Base-by-base conservation (phyloP, 78 protist species). In the Polysphondylium violaceum region DNA sequence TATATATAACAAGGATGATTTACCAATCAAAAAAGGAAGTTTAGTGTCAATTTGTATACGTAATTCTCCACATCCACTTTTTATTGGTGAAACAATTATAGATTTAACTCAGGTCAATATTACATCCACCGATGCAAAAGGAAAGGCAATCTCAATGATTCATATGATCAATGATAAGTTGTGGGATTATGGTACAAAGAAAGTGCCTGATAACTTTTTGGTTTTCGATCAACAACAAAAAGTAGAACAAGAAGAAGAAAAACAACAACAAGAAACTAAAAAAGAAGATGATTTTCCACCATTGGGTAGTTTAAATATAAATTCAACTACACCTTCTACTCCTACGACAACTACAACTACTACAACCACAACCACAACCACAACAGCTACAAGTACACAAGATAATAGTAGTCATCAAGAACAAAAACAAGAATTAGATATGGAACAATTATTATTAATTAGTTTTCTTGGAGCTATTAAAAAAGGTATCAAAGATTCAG, bases 391-490 rank as follows among this genome's bases (percentile, higher is more conserved):
- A 29, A 23, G 21, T 14, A 27, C 27, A 33, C 36, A 56, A 4
- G 41, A 60, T 6, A 12, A 56, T 17, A 6, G 7, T 17, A 56
- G 21, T 56, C 11, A 17, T 56, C 23, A 23, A 60, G 3, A 0
- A 3, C 3, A 36, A 2, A 38, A 16, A 64, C 44, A 40, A 50
- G 31, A 33, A 72, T 40, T 41, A 55, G 77, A 81, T 33, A 81
- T 81, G 89, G 89, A 81, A 41, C 44, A 68, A 29, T 35, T 81
- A 14, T 35, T 81, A 56, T n/a, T 25, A 19, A 55, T 29, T 51
- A 81, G 89, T 55, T 81, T 81, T 68, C 50, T 81, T 59, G 89
- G 89, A 11, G 69, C 89, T 19, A 81, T 81, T 38, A 81, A 81
- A 56, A 31, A 65, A 23, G 89, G 89, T 27, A 64, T 81, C 1